Percentiles rank a stretch among this genome's conserved stretches.
Evolutionary conservation across 2,329 filamentous ascomycete species (phyloP).

Genomic region (Neofusicoccum sp.): DNA sequence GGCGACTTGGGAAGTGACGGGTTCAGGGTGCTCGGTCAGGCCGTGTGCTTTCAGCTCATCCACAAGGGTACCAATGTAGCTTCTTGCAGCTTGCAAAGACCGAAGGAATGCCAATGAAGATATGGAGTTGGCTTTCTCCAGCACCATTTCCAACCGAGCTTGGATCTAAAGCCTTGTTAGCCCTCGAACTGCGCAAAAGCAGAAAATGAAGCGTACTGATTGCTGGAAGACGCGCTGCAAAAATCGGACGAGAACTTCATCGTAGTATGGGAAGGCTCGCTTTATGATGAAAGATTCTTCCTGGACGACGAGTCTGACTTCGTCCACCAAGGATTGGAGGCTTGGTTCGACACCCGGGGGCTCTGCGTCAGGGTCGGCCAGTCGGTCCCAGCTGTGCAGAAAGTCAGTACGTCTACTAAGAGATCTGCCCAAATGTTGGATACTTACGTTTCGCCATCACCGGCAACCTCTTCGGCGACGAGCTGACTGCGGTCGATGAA

Average conservation of each 20-base stretch:
- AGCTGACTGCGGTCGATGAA: conserved; percentile 96
- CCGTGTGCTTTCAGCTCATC: conserved; percentile 95
- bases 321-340: conserved; percentile 87
- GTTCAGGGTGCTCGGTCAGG: conserved; percentile 91
- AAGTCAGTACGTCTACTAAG: not conserved
- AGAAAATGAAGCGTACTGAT: conserved; percentile 50
- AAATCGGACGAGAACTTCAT: conserved; percentile 90
- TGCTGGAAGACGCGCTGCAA: conserved; percentile 96
- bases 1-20: conserved; percentile 82
- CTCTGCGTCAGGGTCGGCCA: conserved; percentile 92
- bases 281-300: conserved; percentile 98
- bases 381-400: conserved; percentile 73
- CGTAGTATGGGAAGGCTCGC: conserved; percentile 92
- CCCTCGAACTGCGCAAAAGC: not conserved
- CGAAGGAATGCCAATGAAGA: conserved; percentile 91
- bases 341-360: conserved; percentile 90
- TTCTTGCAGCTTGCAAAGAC: conserved; percentile 85
- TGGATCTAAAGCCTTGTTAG: conserved; percentile 61
- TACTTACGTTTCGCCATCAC: conserved; percentile 62
- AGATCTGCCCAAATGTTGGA: not conserved
- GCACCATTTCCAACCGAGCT: conserved; percentile 89
- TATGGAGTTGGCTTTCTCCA: conserved; percentile 90
- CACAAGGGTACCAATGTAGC: conserved; percentile 82
- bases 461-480: conserved; percentile 79
- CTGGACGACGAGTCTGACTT: conserved; percentile 93